Conservation (phyloP, 495 filamentous ascomycete genomes). For the Xylaria sp. region DNA sequence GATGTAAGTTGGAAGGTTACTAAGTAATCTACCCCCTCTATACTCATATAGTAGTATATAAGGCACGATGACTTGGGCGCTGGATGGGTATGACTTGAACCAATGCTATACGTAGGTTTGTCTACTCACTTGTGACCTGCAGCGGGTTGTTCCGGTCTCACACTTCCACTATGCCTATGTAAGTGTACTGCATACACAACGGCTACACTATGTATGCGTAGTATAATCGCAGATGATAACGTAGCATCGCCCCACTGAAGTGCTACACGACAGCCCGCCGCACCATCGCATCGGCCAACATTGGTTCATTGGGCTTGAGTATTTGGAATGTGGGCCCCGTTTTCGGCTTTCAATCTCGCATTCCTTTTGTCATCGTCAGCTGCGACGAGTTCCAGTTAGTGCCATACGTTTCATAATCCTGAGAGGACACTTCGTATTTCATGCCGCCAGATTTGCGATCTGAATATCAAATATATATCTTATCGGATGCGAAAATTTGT, state of each 20-base stretch:
- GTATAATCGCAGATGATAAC: neutral
- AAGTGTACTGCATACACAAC: no score
- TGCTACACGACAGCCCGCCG: neutral
- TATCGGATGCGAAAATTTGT: neutral
- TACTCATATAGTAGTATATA: neutral
- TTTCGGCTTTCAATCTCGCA: neutral
- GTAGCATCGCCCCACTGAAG: neutral
- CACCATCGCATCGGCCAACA: constrained; percentile 6
- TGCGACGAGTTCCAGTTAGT: neutral
- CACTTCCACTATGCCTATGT: no score
- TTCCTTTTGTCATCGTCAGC: constrained; percentile 17
- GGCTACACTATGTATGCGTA: no score
- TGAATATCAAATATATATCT: constrained; percentile 7
- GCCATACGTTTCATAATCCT: neutral
- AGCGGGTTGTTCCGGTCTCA: neutral
- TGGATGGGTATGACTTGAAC: neutral
- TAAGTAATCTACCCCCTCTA: neutral
- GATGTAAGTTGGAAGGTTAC: neutral
- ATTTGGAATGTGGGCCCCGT: constrained; percentile 25
- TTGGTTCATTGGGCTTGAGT: neutral
- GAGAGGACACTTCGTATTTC: constrained; percentile 1
- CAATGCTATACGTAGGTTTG: neutral
- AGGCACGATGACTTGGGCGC: neutral
- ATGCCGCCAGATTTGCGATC: neutral
- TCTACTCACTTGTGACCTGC: neutral